Base-by-base conservation (phyloP, 164 flowering plant genomes). In the Santalum album region DNA sequence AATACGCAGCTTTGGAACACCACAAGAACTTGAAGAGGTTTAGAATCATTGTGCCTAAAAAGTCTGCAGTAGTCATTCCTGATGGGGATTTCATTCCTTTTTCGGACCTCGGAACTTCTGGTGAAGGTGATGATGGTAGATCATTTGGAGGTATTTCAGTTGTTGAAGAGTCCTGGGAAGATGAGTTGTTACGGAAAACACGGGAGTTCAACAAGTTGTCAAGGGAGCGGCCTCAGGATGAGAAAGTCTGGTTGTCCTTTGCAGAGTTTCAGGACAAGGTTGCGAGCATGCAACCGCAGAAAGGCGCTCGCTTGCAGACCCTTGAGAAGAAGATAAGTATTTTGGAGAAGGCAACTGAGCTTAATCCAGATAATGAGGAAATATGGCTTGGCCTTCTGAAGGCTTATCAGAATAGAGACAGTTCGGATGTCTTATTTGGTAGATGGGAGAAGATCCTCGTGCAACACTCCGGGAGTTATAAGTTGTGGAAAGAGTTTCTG, bases 271-370 rank as follows among this genome's bases (percentile, higher is more conserved):
- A 92, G 72, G 99, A 92, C 55, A 82, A 59, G 62, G 74, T 89
- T 55, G 83, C 90, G 12, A 74, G 71, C 64, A 87, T 52, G 84
- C 96, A 87, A 56, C 73, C 78, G 7, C 87, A 80, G 56, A 92
- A 83, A 75, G 95, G 78, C 59, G 99, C 90, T 66, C 91, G 99
- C 20, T 65, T 89, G 69, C 99, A 92, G 73, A 83, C 77, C 18
- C 82, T 92, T 54, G 97, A 87, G 62, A 89, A 83, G 78, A 89
- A 92, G 76, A 82, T 92, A 32, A 87, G 97, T 59, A 85, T 92
- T 63, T 69, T 87, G 56, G 97, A 89, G 77, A 89, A 87, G 71
- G 96, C 97, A 12, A 57, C 56, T 48, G 88, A 89, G 74, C 78
- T 92, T 22, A 92, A 92, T 55, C 90, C 88, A 6, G 91, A 89